phyloP scores from a whole-genome alignment of 2,329 filamentous ascomycete genomes.

The Lachnellula willkommii region DNA sequence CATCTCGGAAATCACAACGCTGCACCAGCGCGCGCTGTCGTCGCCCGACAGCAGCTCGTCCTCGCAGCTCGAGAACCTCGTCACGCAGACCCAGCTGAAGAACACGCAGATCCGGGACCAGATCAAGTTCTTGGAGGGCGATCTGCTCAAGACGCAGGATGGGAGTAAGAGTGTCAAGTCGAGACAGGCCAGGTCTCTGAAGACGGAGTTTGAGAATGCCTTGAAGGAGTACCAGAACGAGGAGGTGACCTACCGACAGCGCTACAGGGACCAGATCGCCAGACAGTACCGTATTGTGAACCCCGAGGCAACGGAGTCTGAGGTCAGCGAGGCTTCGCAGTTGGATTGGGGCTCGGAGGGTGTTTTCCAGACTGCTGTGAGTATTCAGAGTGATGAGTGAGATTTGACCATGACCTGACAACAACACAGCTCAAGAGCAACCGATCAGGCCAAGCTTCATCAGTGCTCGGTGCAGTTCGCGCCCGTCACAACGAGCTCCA shows the following conservation, averaged over 20 bases:
- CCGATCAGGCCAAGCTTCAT: conserved; percentile 66
- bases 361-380: conserved; percentile 76
- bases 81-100: conserved; percentile 64
- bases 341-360: conserved; percentile 72
- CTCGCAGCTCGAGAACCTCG: conserved; percentile 54
- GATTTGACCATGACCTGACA: conserved; percentile 10
- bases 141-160: conserved; percentile 59
- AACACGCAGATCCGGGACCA: conserved; percentile 74
- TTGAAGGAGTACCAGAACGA: conserved; percentile 65
- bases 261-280: conserved; percentile 72
- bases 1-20: conserved; percentile 60
- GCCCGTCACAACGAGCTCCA: conserved; percentile 80
- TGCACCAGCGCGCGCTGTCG: conserved; percentile 67
- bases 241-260: conserved; percentile 64
- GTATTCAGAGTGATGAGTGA: conserved; percentile 30
- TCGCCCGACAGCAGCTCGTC: conserved; percentile 53
- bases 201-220: conserved; percentile 66
- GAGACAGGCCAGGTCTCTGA: conserved; percentile 68
- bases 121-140: conserved; percentile 69
- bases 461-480: conserved; percentile 71
- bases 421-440: conserved; percentile 62
- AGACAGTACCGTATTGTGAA: conserved; percentile 79
- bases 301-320: conserved; percentile 68
- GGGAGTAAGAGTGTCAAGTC: conserved; percentile 60
- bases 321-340: conserved; percentile 64